Conservation (phyloP, 1,284 basidiomycete genomes). For the Volvariella volvacea region DNA sequence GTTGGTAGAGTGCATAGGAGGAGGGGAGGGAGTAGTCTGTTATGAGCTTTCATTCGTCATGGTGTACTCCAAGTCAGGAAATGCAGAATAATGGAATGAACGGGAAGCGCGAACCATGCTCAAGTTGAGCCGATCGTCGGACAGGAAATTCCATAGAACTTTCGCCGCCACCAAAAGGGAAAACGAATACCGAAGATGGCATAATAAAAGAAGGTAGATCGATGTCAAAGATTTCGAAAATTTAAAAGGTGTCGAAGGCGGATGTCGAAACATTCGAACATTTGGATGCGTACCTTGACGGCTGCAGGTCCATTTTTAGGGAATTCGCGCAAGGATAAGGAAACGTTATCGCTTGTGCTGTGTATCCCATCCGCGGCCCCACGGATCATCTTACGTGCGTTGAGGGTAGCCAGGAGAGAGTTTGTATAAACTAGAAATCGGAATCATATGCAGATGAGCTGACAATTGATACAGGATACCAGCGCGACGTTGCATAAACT, state of each 20-base stretch:
- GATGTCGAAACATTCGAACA: too few relatives aligned
- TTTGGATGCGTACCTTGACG: constrained; percentile 10
- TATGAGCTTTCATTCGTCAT: too few relatives aligned
- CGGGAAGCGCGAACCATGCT: too few relatives aligned
- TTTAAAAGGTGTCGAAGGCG: too few relatives aligned
- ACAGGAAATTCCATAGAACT: too few relatives aligned
- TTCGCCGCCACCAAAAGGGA: not conserved
- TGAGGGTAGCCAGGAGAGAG: constrained; percentile 48
- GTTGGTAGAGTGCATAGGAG: too few relatives aligned
- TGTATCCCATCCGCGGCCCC: constrained; percentile 29
- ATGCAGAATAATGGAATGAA: too few relatives aligned
- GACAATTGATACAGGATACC: not conserved
- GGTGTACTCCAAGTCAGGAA: too few relatives aligned
- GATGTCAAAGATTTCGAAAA: too few relatives aligned
- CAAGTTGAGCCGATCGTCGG: too few relatives aligned
- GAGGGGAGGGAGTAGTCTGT: too few relatives aligned
- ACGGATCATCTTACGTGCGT: constrained; percentile 43
- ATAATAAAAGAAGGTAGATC: too few relatives aligned
- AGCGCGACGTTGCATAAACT: constrained; percentile 12
- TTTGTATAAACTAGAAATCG: constrained; percentile 37
- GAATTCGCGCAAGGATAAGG: constrained; percentile 28
- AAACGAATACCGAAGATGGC: not conserved
- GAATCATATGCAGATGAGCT: not conserved
- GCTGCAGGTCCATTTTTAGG: constrained; percentile 13
- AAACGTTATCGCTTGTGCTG: constrained; percentile 33